Base-by-base conservation (phyloP, 257 asterid genomes). In the Nicotiana otophora region DNA sequence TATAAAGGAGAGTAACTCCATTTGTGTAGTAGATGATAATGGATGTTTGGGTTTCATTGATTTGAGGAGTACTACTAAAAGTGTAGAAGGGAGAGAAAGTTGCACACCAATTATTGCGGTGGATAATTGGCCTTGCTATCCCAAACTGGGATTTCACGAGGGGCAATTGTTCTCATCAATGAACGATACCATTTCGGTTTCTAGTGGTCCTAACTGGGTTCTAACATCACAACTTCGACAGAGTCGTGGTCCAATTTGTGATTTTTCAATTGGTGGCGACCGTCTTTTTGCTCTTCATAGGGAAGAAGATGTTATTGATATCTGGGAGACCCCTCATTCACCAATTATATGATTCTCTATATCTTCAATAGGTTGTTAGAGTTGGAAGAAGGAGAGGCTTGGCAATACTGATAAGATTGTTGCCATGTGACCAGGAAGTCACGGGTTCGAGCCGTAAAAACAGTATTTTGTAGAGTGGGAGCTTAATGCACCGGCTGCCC, bases 41-140 rank as follows among this genome's bases (percentile, higher is more conserved):
- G 98, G 93, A 84, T 97, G 93, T 85, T 83, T 94, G 53, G 97
- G 97, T 81, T 94, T 93, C 34, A 90, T 94, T 92, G 98, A 94
- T 82, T 81, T 92, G 87, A 92, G 97, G 82, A 87, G 89, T 15
- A 31, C 84, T 1, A 86, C 62, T 9, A 92, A 95, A 66, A 72
- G 70, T 16, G 88, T 94, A 7, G 82, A 97, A 82, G 93, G 98
- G 98, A 94, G 97, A 1, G 90, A 97, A 78, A 89, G 97, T 60
- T 64, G 93, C 82, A 46, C 89, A 60, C 89, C 88, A 93, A 91
- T 90, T 62, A 92, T 93, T 62, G 86, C 85, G 58, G 89, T 89
- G 97, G 86, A 90, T 0, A 97, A 94, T 28, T 97, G 93, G 83
- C 93, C 96, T 1, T 95, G 95, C 79, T 93, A 87, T 26, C 98